phyloP scores from a whole-genome alignment of 805 yeast genomes.

The Metschnikowia picachoensis region DNA sequence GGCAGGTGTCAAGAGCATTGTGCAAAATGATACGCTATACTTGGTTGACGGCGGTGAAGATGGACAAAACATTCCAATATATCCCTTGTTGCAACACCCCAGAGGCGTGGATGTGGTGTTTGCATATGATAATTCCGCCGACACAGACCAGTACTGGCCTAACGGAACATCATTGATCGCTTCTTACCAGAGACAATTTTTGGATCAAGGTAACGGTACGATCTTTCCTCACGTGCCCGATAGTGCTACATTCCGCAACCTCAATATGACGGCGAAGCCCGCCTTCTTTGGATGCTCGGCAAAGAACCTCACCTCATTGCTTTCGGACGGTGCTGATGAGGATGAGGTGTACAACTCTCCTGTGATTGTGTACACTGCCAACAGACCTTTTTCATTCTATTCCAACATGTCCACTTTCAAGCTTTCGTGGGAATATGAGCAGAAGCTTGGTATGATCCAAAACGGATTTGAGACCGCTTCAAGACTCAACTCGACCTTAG shows the following conservation, averaged over 20 bases:
- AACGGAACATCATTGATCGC: conserved; percentile 38
- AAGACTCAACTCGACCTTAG: conserved; percentile 58
- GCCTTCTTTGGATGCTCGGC: conserved; percentile 29
- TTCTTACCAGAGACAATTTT: conserved; percentile 31
- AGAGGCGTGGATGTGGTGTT: conserved; percentile 39
- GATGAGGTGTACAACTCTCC: conserved; percentile 19
- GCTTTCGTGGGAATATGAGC: conserved; percentile 22
- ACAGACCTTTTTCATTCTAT: conserved; percentile 27
- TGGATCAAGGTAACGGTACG: conserved; percentile 23
- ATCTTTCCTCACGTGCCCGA: conserved; percentile 28
- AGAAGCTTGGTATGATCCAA: conserved; percentile 23
- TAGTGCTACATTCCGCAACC: conserved; percentile 17
- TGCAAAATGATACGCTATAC: conserved; percentile 28
- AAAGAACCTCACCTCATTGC: conserved; percentile 20
- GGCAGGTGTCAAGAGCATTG: conserved; percentile 19
- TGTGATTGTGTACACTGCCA: conserved; percentile 28
- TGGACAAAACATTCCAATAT: conserved; percentile 38
- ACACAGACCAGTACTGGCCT: conserved; percentile 38
- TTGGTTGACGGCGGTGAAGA: conserved; percentile 45
- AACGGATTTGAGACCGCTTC: conserved; percentile 28
- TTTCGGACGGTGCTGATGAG: conserved; percentile 12
- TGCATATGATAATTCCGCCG: conserved; percentile 37
- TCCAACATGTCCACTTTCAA: conserved; percentile 29
- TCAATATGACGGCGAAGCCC: conserved; percentile 22
- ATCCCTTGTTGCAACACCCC: conserved; percentile 36